Evolutionary conservation across 805 yeast species (phyloP).

Genomic region (Blastobotrys attinorum): DNA sequence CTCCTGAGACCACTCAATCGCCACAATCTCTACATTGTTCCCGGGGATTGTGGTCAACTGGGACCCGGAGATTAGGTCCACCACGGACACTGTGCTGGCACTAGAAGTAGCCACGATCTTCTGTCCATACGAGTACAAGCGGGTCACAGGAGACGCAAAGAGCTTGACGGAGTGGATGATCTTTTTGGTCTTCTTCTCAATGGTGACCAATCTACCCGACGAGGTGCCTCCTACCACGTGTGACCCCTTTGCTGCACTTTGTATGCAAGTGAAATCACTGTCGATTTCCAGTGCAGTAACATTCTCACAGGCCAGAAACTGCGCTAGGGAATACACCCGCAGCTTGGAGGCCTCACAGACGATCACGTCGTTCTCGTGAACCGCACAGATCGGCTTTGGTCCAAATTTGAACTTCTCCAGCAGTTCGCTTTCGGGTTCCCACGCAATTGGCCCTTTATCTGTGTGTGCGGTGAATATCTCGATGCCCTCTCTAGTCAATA

Average conservation of each 20-base stretch:
- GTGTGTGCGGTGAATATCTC: background rate
- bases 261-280: background rate
- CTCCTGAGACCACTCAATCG: background rate
- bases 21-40: conserved; percentile 4
- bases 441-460: conserved; percentile 1
- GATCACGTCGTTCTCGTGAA: background rate
- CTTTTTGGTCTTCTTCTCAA: background rate
- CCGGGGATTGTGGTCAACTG: conserved; percentile 10
- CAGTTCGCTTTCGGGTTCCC: background rate
- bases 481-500: background rate
- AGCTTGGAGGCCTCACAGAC: background rate
- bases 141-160: conserved; percentile 7
- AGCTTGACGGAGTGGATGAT: background rate
- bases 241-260: background rate
- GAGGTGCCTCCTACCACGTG: conserved; percentile 7
- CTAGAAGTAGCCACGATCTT: conserved; percentile 8
- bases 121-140: background rate
- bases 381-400: background rate
- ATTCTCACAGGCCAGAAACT: conserved; percentile 1
- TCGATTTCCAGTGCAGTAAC: background rate
- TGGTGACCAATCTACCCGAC: conserved; percentile 2
- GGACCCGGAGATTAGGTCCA: conserved; percentile 5
- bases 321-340: background rate
- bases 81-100: conserved; percentile 8
- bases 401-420: background rate